Conservation (phyloP, 202 grass and related monocot species). For the Digitaria exilis region DNA sequence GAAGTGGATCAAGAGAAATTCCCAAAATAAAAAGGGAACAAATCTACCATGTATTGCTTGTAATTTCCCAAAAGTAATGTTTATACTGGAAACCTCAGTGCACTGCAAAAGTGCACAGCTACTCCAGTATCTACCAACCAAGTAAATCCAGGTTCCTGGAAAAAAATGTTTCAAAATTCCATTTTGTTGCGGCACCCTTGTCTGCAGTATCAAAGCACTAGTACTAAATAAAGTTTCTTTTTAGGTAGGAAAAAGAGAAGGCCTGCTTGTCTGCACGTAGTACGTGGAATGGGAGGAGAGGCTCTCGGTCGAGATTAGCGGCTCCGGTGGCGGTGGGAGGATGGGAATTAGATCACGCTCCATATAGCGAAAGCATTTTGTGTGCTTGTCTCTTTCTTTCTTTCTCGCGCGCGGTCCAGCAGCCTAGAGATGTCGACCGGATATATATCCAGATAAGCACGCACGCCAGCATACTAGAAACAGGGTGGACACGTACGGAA, state of each 20-base stretch:
- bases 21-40: too few relatives aligned
- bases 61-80: too few relatives aligned
- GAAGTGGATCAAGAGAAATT: background rate
- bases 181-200: conserved; percentile 33
- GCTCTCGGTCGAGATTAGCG: background rate
- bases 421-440: background rate
- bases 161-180: background rate
- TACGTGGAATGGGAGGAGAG: background rate
- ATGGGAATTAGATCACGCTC: conserved; percentile 26
- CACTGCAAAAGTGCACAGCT: background rate
- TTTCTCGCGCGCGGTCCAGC: background rate
- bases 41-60: too few relatives aligned
- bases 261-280: background rate
- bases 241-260: conserved; percentile 43
- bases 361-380: conserved; percentile 13
- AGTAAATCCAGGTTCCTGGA: background rate
- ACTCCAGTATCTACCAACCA: background rate
- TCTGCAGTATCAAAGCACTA: background rate
- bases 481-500: background rate
- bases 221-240: conserved; percentile 6
- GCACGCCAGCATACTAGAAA: background rate
- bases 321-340: background rate
- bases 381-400: background rate
- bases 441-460: background rate
- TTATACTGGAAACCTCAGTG: too few relatives aligned